Conservation (phyloP, 495 filamentous ascomycete genomes). For the Tuber indicum region DNA sequence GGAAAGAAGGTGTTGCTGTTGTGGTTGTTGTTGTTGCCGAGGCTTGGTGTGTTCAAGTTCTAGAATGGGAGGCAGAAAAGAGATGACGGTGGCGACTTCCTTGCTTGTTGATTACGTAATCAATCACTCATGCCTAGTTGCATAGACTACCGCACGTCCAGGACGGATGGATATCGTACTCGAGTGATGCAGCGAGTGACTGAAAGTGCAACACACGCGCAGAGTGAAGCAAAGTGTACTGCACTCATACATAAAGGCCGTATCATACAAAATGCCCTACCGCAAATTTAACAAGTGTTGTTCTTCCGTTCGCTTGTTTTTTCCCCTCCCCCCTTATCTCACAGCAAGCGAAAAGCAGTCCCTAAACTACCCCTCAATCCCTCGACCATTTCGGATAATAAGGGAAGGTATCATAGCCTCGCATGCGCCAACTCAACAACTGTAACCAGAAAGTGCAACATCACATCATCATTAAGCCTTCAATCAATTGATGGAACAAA, state of each 20-base stretch:
- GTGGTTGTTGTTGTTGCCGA: constrained; percentile 6
- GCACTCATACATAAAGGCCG: not conserved
- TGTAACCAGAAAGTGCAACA: not conserved
- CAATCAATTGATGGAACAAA: not conserved
- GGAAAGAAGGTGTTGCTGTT: not conserved
- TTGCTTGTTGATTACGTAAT: not conserved
- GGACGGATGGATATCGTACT: not conserved
- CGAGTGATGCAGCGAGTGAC: not conserved
- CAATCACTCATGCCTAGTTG: not conserved
- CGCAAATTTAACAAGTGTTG: not conserved
- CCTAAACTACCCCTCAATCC: not conserved
- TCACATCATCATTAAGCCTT: not conserved
- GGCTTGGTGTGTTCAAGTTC: not conserved
- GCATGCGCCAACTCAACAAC: not conserved
- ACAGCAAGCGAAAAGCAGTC: not conserved
- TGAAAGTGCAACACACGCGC: not conserved
- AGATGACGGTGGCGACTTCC: constrained; percentile 2
- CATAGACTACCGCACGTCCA: too few relatives aligned
- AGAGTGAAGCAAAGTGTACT: not conserved
- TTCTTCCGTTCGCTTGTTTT: not conserved
- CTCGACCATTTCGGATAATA: not conserved
- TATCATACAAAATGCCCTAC: not conserved
- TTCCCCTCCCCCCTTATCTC: not conserved
- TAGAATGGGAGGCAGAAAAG: not conserved
- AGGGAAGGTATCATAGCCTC: not conserved